Percentiles rank a stretch among this genome's conserved stretches.
phyloP scores from a whole-genome alignment of 169 alveolate genomes.

The Plasmodium gallinaceum region DNA sequence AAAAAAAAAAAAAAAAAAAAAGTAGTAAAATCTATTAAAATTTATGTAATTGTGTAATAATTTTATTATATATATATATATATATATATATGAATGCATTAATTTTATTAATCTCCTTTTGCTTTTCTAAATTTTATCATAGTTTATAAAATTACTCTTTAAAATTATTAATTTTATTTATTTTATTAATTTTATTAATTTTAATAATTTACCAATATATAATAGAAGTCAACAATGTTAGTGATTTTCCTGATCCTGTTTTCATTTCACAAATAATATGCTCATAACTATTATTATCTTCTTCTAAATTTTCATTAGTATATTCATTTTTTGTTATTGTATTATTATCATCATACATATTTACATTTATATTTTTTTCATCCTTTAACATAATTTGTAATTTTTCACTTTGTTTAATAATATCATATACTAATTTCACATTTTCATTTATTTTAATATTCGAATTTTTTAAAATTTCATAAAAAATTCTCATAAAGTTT shows the following conservation, averaged over 20 bases:
- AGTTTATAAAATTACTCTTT: not conserved
- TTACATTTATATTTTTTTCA: not conserved
- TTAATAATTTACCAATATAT: slow-evolving; percentile 32
- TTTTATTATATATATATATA: not conserved
- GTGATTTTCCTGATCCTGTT: slow-evolving; percentile 62
- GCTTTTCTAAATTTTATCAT: not conserved
- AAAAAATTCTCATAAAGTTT: slow-evolving; percentile 32
- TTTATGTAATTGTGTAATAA: not conserved
- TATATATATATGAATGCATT: not conserved
- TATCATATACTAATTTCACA: slow-evolving; percentile 10
- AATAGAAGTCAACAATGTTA: slow-evolving; percentile 30
- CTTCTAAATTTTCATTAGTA: not conserved
- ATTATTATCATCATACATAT: not conserved
- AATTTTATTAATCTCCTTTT: not conserved
- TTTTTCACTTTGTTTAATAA: slow-evolving; percentile 16
- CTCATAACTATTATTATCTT: not conserved
- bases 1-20: not conserved
- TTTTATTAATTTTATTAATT: not conserved
- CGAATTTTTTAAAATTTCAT: slow-evolving; percentile 25
- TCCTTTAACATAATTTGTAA: slow-evolving; percentile 1
- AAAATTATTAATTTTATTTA: not conserved
- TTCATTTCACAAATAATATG: slow-evolving; percentile 70
- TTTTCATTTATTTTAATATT: slow-evolving; percentile 23
- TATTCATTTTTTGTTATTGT: not conserved
- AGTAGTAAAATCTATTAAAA: not conserved